Evolutionary conservation across 148 eudicot species (phyloP), one percentile per base, ranked within the genome.

Genomic region (Cornus kousa): DNA sequence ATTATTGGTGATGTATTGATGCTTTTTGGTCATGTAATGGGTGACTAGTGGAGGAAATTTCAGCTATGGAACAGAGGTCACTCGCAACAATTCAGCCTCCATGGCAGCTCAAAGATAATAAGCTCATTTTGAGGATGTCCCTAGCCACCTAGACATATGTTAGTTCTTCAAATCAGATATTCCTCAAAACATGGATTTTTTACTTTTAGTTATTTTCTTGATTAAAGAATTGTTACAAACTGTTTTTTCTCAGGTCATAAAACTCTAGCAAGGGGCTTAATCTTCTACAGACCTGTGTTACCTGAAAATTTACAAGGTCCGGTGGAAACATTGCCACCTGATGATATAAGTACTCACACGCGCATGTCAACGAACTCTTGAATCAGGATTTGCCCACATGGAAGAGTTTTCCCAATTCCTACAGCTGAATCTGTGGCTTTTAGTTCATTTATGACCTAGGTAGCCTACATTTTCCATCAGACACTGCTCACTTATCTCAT

Each of bases 1-100:
- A 86, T 83, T 86, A 86, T 74, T 88, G 91, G 89, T 86, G 74
- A 84, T 37, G 16, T 53, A 9, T 13, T 53, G 40, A 13, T 2
- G 22, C 17, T 14, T 50, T 5, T 31, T 32, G 20, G 76, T 57
- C 66, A 62, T 62, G 59, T 19, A 62, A 13, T 13, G 66, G 66
- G 66, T 62, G 66, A 60, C 66, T 5, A 62, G 20, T 57, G 22
- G 64, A 57, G 64, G 19, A 57, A 48, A 13, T 62, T 62, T 17
- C 66, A 19, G 66, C 22, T n/a, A 37, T 40, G 22, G 59, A 60
- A 64, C 39, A 28, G 55, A 75, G 62, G 71, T 76, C 71, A 65
- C 19, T 14, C 7, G 50, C 57, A 33, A 62, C 22, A 62, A 11
- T 33, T 20, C 57, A n/a, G 14, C 12, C 28, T 35, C 40, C 8